These are phyloP conservation scores for Penicillium samsonianum DNA, from an alignment of 495 filamentous ascomycete genomes.

Conservation along the genomic window DNA sequence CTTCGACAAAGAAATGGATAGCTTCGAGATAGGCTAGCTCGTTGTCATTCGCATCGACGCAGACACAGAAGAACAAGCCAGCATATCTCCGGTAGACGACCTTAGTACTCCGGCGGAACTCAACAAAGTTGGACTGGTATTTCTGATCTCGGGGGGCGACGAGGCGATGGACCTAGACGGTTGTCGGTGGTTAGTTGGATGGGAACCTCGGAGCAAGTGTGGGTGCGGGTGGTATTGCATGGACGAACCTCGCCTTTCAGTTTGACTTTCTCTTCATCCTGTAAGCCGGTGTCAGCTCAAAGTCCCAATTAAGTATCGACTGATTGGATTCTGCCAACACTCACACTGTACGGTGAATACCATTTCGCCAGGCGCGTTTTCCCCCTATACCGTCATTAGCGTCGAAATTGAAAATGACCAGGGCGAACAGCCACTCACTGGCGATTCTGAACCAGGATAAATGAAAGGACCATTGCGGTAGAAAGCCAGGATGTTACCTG, in stretches of 20 bases:
- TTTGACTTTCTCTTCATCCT: conserved; percentile 95
- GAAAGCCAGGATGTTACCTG: conserved; percentile 23
- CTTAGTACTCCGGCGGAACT: conserved; percentile 78
- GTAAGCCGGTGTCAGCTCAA: conserved; percentile 7
- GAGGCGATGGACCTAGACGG: conserved; percentile 81
- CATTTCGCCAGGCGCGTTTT: conserved; percentile 98
- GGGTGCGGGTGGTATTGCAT: conserved; percentile 7
- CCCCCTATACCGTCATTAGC: conserved; percentile 62
- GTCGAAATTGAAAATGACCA: background rate
- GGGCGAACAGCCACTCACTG: conserved; percentile 62
- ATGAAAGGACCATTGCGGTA: conserved; percentile 76
- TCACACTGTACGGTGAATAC: conserved; percentile 91
- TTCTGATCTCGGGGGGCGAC: conserved; percentile 98
- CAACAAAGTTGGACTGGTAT: conserved; percentile 99
- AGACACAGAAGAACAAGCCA: conserved; percentile 97
- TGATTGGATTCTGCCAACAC: conserved; percentile 23
- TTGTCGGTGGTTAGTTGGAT: conserved; percentile 12
- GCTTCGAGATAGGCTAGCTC: conserved; percentile 96
- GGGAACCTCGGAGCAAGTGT: conserved; percentile 7
- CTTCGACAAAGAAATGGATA: conserved; percentile 99
- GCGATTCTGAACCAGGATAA: conserved; percentile 95
- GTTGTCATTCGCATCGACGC: conserved; percentile 98
- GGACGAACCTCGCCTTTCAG: conserved; percentile 78
- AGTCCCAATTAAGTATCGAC: background rate
- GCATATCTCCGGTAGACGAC: conserved; percentile 97